Conservation (phyloP, 495 filamentous ascomycete genomes). For the Lepidopterella palustris region DNA sequence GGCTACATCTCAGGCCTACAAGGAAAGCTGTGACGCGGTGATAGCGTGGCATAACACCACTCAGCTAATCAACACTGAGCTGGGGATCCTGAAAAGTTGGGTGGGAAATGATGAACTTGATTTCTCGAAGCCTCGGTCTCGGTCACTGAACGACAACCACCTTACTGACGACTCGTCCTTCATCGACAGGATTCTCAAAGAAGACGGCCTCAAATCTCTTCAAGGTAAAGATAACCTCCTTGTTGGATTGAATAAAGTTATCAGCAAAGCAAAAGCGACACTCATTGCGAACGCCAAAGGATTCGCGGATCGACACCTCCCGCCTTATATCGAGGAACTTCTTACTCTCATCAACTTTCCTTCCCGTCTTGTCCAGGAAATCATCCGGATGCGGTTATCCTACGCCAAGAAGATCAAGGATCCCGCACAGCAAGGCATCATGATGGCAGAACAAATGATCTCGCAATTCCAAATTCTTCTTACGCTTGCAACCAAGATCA, state of each 20-base stretch:
- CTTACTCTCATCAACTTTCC: constrained; percentile 95
- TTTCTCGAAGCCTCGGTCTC: constrained; percentile 58
- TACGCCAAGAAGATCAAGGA: constrained; percentile 95
- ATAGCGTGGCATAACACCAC: constrained; percentile 97
- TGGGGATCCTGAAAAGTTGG: constrained; percentile 86
- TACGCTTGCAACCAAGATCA: constrained; percentile 84
- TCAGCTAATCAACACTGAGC: constrained; percentile 91
- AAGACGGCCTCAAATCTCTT: constrained; percentile 86
- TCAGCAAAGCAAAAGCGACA: constrained; percentile 86
- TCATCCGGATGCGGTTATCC: constrained; percentile 85
- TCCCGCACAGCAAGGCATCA: constrained; percentile 69
- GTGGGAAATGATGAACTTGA: constrained; percentile 94
- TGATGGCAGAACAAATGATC: constrained; percentile 96
- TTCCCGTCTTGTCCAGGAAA: constrained; percentile 89
- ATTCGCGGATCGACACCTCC: constrained; percentile 85
- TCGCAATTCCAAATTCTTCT: constrained; percentile 91
- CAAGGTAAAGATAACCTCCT: constrained; percentile 84
- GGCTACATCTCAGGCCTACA: constrained; percentile 65
- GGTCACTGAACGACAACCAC: constrained; percentile 43
- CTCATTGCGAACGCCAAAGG: constrained; percentile 78
- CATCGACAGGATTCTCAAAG: constrained; percentile 94
- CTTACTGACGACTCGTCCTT: constrained; percentile 86
- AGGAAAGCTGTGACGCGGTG: constrained; percentile 75
- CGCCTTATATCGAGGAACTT: constrained; percentile 94
- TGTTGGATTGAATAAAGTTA: constrained; percentile 71